Evolutionary conservation across 345 rosid genomes (phyloP).

Genomic region (Rubroshorea leprosula): DNA sequence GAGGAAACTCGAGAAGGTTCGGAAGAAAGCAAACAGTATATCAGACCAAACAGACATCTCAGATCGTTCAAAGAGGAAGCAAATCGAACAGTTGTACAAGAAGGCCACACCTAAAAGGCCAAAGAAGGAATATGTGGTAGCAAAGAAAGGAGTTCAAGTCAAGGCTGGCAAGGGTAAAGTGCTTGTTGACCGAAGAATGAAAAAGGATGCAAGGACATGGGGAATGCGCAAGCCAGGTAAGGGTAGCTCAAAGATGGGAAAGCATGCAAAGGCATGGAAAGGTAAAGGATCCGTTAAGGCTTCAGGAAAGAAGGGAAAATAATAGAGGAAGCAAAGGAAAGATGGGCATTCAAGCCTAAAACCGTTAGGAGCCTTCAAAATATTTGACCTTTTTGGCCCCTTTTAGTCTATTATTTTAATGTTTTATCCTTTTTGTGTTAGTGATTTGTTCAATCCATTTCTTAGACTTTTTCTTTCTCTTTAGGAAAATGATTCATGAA

Average conservation of each 20-base stretch:
- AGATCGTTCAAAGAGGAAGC: constrained; percentile 72
- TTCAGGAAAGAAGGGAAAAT: constrained; percentile 39
- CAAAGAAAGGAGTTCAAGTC: constrained; percentile 86
- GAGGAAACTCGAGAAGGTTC: constrained; percentile 78
- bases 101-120: constrained; percentile 67
- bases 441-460: too few species aligned
- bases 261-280: constrained; percentile 30
- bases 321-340: constrained; percentile 31
- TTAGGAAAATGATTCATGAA: too few species aligned
- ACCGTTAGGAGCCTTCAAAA: too few species aligned
- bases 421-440: too few species aligned
- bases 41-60: constrained; percentile 70
- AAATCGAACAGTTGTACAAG: constrained; percentile 84
- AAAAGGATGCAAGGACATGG: constrained; percentile 55
- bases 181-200: constrained; percentile 81
- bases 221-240: constrained; percentile 52
- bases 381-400: too few species aligned
- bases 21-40: constrained; percentile 82
- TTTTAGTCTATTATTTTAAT: too few species aligned
- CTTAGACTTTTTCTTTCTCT: too few species aligned
- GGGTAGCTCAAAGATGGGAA: constrained; percentile 50
- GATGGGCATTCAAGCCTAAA: constrained; percentile 23
- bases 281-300: constrained; percentile 42
- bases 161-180: constrained; percentile 82
- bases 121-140: constrained; percentile 73